Evolutionary conservation across 2,329 filamentous ascomycete genomes (phyloP), one percentile per base, ranked within the genome.

Genomic region (Aspergillaceae sp.): DNA sequence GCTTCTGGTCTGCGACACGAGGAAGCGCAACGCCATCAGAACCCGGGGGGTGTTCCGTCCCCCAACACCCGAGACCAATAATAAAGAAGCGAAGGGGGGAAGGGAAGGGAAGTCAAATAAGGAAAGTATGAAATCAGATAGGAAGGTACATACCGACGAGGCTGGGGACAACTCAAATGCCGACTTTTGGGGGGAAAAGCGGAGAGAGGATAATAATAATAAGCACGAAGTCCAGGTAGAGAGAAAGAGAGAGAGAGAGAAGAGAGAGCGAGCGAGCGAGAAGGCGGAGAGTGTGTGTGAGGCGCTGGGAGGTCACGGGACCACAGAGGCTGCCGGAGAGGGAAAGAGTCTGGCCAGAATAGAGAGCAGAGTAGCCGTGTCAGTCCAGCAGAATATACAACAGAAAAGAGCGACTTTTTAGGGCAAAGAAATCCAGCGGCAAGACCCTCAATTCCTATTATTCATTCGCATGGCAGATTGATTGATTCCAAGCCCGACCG

Each of bases 111-210:
- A 19, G 19, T 19, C 19, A 19, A 19, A 19, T 19, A 19, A 19
- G 19, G 19, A 41, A 41, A 32, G 5, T 32, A 32, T 32, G 8
- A 32, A 32, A 32, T 32, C 48, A 33, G 36, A 45, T 41, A 50
- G 26, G 43, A 51, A 52, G 46, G 46, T 61, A 68, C 65, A 62
- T 68, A 68, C 65, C 63, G 64, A 68, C 63, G 62, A 67, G 63
- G 63, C 56, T 67, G 63, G 19, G 19, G 60, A 60, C 58, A 52
- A 64, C 56, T 65, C 55, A 60, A 56, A 60, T 63, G 59, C 61
- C 62, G 62, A 64, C 57, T 65, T 59, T 19, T 19, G 19, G 19
- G 19, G 19, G 19, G 1, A 19, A 19, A 19, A 19, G 19, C 19
- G 19, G 19, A 19, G 19, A 19, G 19, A 19, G 19, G 19, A 19